Evolutionary conservation across 2,329 filamentous ascomycete species (phyloP).

Genomic region (Huntiella bhutanensis): DNA sequence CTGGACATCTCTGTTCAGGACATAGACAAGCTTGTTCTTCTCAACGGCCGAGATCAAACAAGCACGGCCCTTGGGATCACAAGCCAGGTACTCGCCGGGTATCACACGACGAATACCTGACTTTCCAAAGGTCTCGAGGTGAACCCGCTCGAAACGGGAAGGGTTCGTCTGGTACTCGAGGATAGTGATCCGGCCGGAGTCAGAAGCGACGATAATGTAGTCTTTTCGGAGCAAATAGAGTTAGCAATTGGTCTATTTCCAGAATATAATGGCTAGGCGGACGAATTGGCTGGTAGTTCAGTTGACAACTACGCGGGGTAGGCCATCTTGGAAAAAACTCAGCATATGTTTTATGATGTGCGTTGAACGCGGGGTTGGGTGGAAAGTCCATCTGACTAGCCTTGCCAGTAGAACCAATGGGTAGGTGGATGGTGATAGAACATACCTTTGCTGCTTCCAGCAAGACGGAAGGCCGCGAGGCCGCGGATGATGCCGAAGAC

Average conservation of each 20-base stretch:
- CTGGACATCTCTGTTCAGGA: constrained; percentile 86
- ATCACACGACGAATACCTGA: constrained; percentile 85
- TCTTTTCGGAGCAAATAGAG: constrained; percentile 34
- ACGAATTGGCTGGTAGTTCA: constrained; percentile 2
- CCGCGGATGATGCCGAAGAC: constrained; percentile 89
- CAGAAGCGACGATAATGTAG: constrained; percentile 85
- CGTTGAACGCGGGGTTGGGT: background rate
- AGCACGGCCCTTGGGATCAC: constrained; percentile 87
- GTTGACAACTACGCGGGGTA: constrained; percentile 1
- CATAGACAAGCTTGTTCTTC: constrained; percentile 99
- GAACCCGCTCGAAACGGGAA: constrained; percentile 74
- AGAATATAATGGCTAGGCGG: background rate
- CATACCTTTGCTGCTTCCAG: constrained; percentile 92
- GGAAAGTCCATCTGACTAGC: background rate
- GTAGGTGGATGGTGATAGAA: constrained; percentile 18
- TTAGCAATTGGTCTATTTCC: constrained; percentile 15
- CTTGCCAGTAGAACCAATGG: background rate
- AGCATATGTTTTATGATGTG: constrained; percentile 7
- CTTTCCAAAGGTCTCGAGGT: constrained; percentile 96
- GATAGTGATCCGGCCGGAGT: constrained; percentile 88
- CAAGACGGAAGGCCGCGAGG: constrained; percentile 74
- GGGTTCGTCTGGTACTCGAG: constrained; percentile 76
- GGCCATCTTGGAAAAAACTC: constrained; percentile 8
- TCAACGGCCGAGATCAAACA: constrained; percentile 87
- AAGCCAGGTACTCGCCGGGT: constrained; percentile 87